phyloP scores from a whole-genome alignment of 2,329 filamentous ascomycete species.

The Colletotrichum sp. region DNA sequence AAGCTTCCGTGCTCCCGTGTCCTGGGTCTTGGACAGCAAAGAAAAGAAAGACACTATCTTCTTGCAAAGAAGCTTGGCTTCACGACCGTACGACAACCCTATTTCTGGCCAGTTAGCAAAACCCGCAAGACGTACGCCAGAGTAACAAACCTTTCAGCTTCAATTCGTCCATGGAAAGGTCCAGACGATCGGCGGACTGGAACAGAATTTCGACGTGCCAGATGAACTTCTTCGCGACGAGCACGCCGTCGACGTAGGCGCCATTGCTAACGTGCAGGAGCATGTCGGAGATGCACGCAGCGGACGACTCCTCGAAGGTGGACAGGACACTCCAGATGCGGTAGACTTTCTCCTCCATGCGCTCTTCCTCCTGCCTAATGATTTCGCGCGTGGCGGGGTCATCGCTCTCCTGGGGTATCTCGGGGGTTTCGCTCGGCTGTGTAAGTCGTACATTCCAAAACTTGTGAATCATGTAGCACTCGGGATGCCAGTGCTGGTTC shows the following conservation, averaged over 20 bases:
- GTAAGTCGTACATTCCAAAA: slow-evolving; percentile 97
- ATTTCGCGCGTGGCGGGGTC: slow-evolving; percentile 70
- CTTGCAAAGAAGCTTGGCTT: slow-evolving; percentile 99
- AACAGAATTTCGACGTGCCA: slow-evolving; percentile 95
- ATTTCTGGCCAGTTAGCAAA: slow-evolving; percentile 17
- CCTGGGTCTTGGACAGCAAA: slow-evolving; percentile 91
- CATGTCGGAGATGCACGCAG: slow-evolving; percentile 99
- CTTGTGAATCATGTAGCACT: slow-evolving; percentile 99
- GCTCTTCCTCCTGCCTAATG: slow-evolving; percentile 86
- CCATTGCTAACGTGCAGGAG: slow-evolving; percentile 97
- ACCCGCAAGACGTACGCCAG: neutral
- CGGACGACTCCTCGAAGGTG: slow-evolving; percentile 95
- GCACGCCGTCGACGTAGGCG: slow-evolving; percentile 91
- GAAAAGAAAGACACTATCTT: slow-evolving; percentile 99
- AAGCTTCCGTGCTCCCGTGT: slow-evolving; percentile 85
- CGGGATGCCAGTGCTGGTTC: slow-evolving; percentile 99
- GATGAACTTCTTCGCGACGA: slow-evolving; percentile 96
- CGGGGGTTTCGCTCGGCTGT: slow-evolving; percentile 58
- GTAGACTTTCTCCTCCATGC: slow-evolving; percentile 97
- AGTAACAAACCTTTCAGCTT: slow-evolving; percentile 74
- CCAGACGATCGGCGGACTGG: slow-evolving; percentile 83
- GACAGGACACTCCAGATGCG: slow-evolving; percentile 98
- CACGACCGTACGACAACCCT: slow-evolving; percentile 90
- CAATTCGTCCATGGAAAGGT: slow-evolving; percentile 70
- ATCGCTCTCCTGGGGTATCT: slow-evolving; percentile 48